phyloP scores from a whole-genome alignment of 495 filamentous ascomycete genomes.

The Lasiosphaeria miniovina region DNA sequence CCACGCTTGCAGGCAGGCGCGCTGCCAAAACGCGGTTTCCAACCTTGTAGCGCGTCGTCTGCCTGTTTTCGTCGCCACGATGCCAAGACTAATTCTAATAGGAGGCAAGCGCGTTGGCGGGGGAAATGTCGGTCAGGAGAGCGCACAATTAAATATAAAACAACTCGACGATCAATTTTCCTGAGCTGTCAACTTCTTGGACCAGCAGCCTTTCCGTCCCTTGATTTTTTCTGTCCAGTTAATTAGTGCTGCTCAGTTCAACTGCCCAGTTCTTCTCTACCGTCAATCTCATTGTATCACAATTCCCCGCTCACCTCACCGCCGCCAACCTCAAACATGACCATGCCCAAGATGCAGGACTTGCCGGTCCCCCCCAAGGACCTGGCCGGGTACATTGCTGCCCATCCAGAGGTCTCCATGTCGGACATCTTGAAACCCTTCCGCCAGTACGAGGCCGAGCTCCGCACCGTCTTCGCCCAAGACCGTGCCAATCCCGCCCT shows the following conservation, averaged over 20 bases:
- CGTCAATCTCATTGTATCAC: background rate
- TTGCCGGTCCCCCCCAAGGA: background rate
- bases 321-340: background rate
- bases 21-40: background rate
- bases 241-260: background rate
- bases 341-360: slow-evolving; percentile 1
- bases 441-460: slow-evolving; percentile 2
- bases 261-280: background rate
- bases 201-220: too few relatives aligned
- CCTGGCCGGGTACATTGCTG: background rate
- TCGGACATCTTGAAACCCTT: background rate
- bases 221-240: too few relatives aligned
- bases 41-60: slow-evolving; percentile 4
- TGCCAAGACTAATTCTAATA: background rate
- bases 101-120: background rate
- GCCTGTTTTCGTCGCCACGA: background rate
- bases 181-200: too few relatives aligned
- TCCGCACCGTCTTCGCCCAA: slow-evolving; percentile 1
- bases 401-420: background rate
- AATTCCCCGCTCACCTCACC: background rate
- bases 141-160: too few relatives aligned
- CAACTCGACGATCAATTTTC: too few relatives aligned
- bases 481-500: slow-evolving; percentile 1
- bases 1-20: background rate
- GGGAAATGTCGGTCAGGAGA: background rate